Conservation (phyloP, 805 yeast species). For the Jamesozyma lodderae region DNA sequence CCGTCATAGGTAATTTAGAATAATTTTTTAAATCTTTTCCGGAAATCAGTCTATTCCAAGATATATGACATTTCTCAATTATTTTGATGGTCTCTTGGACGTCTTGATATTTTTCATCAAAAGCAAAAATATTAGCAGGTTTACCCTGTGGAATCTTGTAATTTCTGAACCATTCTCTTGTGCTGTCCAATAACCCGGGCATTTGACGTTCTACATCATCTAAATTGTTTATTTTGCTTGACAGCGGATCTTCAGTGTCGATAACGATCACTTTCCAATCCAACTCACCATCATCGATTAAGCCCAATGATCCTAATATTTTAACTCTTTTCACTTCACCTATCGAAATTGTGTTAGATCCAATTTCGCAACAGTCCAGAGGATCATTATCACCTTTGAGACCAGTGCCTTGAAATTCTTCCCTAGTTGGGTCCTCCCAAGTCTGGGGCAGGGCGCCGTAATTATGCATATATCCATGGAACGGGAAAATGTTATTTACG, state of each 20-base stretch:
- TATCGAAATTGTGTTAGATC: conserved; percentile 44
- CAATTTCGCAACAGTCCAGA: conserved; percentile 87
- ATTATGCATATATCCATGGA: conserved; percentile 77
- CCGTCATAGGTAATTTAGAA: conserved; percentile 24
- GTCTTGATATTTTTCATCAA: conserved; percentile 56
- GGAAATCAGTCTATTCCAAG: conserved; percentile 54
- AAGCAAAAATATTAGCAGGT: conserved; percentile 65
- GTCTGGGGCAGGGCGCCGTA: conserved; percentile 90
- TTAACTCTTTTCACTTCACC: conserved; percentile 64
- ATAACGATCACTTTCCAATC: conserved; percentile 88
- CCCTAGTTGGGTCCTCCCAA: conserved; percentile 84
- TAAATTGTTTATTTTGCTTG: conserved; percentile 49
- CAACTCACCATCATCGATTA: conserved; percentile 89
- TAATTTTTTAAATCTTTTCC: conserved; percentile 25
- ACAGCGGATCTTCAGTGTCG: conserved; percentile 56
- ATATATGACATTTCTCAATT: conserved; percentile 53
- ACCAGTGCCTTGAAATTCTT: conserved; percentile 35
- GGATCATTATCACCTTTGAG: conserved; percentile 89
- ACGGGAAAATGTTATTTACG: conserved; percentile 72
- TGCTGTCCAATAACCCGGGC: conserved; percentile 63
- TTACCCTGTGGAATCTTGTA: conserved; percentile 81
- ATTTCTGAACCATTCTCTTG: conserved; percentile 72
- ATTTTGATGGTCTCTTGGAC: conserved; percentile 49
- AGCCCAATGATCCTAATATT: conserved; percentile 66
- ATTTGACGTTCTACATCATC: conserved; percentile 56